Conservation (phyloP, 352 stramenopile genomes). For the Pythium oligandrum region DNA sequence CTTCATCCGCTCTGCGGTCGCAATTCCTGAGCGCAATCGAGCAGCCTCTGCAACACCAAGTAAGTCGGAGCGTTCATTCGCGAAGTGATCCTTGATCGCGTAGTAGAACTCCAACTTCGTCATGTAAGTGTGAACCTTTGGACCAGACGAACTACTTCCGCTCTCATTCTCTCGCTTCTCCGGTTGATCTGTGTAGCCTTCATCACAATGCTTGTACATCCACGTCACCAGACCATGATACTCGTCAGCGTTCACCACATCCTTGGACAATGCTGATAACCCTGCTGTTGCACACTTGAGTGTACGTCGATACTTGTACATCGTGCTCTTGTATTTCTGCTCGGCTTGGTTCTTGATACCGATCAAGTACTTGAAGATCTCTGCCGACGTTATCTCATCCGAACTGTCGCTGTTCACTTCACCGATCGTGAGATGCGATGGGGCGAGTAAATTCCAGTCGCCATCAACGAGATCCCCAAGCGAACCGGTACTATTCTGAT, state of each 20-base stretch:
- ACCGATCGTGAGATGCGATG: conserved; percentile 21
- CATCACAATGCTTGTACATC: conserved; percentile 37
- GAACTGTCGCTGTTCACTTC: conserved; percentile 25
- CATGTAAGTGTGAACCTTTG: conserved; percentile 28
- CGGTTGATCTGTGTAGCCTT: conserved; percentile 7
- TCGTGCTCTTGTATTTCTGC: conserved; percentile 17
- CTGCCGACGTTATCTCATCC: conserved; percentile 12
- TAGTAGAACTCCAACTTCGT: conserved; percentile 52
- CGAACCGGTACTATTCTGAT: too few relatives aligned
- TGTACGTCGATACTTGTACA: conserved; percentile 30
- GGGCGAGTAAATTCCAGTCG: conserved; percentile 28
- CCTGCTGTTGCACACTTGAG: conserved; percentile 23
- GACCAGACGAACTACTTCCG: background rate
- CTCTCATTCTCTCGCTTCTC: conserved; percentile 1
- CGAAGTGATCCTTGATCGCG: conserved; percentile 38
- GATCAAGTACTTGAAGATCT: conserved; percentile 28
- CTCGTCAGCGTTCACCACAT: conserved; percentile 16
- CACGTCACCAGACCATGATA: conserved; percentile 28
- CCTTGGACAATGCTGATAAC: conserved; percentile 23
- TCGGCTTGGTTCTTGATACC: conserved; percentile 19
- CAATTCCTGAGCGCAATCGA: conserved; percentile 18
- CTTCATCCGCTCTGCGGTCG: conserved; percentile 16
- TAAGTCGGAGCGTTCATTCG: conserved; percentile 9
- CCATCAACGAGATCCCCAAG: background rate
- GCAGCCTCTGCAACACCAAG: conserved; percentile 18